phyloP scores from a whole-genome alignment of 108 stramenopile species.

The Cylindrotheca fusiformis region DNA sequence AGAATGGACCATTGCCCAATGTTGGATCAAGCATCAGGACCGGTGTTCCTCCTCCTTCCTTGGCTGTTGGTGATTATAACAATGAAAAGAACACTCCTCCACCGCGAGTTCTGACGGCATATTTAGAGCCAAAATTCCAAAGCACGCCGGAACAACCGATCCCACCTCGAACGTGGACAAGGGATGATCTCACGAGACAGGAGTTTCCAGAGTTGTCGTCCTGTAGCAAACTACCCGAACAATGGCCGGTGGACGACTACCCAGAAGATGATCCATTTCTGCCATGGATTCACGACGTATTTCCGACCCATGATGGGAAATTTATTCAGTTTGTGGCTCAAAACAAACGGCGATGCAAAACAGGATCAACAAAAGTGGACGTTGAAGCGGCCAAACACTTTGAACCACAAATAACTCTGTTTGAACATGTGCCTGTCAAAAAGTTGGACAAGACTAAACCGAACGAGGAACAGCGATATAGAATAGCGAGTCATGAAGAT shows the following conservation, averaged over 20 bases:
- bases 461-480: conserved; percentile 41
- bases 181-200: conserved; percentile 9
- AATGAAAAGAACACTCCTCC: too few relatives aligned
- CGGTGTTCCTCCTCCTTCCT: too few relatives aligned
- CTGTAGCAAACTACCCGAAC: conserved; percentile 50
- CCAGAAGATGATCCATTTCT: conserved; percentile 83
- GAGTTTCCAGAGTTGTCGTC: conserved; percentile 23
- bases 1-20: too few relatives aligned
- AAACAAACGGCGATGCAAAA: conserved; percentile 74
- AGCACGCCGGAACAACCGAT: conserved; percentile 11
- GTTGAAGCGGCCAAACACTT: conserved; percentile 36
- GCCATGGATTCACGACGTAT: conserved; percentile 91
- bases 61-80: too few relatives aligned
- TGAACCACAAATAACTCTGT: conserved; percentile 77
- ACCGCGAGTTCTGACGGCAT: conserved; percentile 25
- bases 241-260: conserved; percentile 69
- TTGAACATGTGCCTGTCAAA: conserved; percentile 86
- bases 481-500: conserved; percentile 69
- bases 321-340: conserved; percentile 82
- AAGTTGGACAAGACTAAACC: conserved; percentile 15
- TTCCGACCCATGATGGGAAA: conserved; percentile 78
- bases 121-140: conserved; percentile 12
- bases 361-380: conserved; percentile 35
- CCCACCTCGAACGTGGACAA: conserved; percentile 12
- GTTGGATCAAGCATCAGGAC: too few relatives aligned